Base-by-base conservation (phyloP, 768 basidiomycete species). In the Boletus rex-veris region DNA sequence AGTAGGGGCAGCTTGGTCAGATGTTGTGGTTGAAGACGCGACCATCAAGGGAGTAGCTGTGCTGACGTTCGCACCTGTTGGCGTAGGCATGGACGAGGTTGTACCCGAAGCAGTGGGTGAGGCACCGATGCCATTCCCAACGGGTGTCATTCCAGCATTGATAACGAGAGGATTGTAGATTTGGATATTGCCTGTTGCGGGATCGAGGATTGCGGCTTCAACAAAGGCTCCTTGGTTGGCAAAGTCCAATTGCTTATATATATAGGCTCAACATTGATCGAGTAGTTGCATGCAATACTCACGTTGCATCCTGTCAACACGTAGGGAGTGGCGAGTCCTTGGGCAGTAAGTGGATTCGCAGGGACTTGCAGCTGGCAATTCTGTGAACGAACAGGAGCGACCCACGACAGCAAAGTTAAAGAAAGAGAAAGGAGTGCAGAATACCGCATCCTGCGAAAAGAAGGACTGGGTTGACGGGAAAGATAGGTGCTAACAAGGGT, bases 141-240 rank as follows among this genome's bases (percentile, higher is more conserved):
- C 31, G 24, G 64, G 51, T 7, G 19, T 46, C 65, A 67, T 67
- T n/a, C 65, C 65, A 1, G 61, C 57, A 48, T 66, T 66, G 50
- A 66, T 68, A 18, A 66, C 65, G n/a, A 66, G 67, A 19, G 65
- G 65, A 44, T 4, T 65, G 24, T 66, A 66, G 12, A 68, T 67
- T 28, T 68, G 58, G 21, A 67, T 61, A 18, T 35, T 41, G 16
- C 65, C 66, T 15, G 65, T 68, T 5, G 64, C 55, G 3, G 66
- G 66, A 52, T 68, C 65, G 14, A 68, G 56, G 31, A 67, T 68
- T n/a, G 59, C 66, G 1, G 67, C 65, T 42, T 67, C 65, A 5
- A 68, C 65, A 19, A 67, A 67, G 35, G 26, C 42, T 0, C 65
- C 65, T 47, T 67, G 30, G 19, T 67, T 55, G 15, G 67, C 57